A percentile compares a stretch with the other conserved stretches of the same genome.
These are phyloP conservation scores for Lentithecium fluviatile DNA, from an alignment of 495 filamentous ascomycete species.

Conservation along the genomic window DNA sequence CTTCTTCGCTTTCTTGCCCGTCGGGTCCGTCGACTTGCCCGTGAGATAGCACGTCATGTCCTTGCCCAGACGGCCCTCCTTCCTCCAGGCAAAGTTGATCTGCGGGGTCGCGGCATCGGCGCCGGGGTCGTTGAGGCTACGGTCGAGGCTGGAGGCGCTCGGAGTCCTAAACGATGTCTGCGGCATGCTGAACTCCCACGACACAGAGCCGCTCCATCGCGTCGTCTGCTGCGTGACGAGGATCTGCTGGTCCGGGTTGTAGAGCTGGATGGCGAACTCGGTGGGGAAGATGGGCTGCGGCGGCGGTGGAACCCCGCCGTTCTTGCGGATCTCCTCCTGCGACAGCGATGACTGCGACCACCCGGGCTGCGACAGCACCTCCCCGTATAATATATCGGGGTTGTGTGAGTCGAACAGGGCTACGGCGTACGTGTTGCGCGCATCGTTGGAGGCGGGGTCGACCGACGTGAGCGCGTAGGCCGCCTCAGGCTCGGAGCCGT, in stretches of 20 bases:
- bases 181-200: slow-evolving; percentile 92
- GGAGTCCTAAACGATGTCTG: slow-evolving; percentile 79
- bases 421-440: slow-evolving; percentile 80
- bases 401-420: slow-evolving; percentile 82
- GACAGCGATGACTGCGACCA: slow-evolving; percentile 81
- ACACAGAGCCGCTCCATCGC: slow-evolving; percentile 72
- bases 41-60: slow-evolving; percentile 80
- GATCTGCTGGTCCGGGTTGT: slow-evolving; percentile 89
- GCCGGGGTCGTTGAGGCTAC: slow-evolving; percentile 64
- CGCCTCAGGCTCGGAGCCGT: slow-evolving; percentile 74
- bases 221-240: slow-evolving; percentile 66
- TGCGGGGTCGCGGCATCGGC: slow-evolving; percentile 71
- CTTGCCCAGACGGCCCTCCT: slow-evolving; percentile 80
- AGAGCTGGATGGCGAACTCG: slow-evolving; percentile 79
- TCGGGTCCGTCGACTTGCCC: slow-evolving; percentile 64
- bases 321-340: slow-evolving; percentile 72
- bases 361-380: slow-evolving; percentile 79
- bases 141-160: slow-evolving; percentile 72
- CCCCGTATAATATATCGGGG: slow-evolving; percentile 78
- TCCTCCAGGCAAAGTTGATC: slow-evolving; percentile 85
- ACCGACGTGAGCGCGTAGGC: slow-evolving; percentile 75
- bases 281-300: slow-evolving; percentile 76
- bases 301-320: slow-evolving; percentile 65
- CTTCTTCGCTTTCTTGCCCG: slow-evolving; percentile 63
- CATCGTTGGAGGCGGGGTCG: slow-evolving; percentile 64